Evolutionary conservation across 257 asterid species (phyloP).

Genomic region (Solanum pennellii): DNA sequence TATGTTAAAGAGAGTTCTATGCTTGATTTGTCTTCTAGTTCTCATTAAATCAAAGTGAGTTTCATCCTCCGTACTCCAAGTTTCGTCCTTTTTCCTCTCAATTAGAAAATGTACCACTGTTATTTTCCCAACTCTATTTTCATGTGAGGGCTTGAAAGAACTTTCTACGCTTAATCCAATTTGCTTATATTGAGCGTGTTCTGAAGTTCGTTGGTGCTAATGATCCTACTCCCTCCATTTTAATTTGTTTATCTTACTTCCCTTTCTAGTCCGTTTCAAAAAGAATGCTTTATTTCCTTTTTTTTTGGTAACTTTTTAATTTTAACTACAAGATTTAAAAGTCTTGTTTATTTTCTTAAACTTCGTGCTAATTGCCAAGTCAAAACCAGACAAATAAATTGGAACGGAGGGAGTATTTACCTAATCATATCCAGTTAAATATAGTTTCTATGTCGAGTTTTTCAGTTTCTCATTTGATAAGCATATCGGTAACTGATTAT

Average conservation of each 20-base stretch:
- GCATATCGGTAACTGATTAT: not conserved
- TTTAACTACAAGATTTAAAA: not conserved
- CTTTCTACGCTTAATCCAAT: not conserved
- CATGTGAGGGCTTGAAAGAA: not conserved
- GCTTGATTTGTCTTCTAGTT: not conserved
- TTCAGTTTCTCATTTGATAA: not conserved
- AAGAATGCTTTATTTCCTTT: not conserved
- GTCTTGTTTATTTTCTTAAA: not conserved
- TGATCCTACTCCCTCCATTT: not conserved
- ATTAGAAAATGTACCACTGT: not conserved
- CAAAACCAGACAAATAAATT: not conserved
- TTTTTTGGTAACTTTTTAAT: not conserved
- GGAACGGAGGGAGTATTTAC: not conserved
- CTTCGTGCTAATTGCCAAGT: not conserved
- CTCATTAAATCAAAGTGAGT: not conserved
- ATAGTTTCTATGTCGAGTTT: not conserved
- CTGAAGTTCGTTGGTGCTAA: not conserved
- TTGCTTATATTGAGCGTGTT: not conserved
- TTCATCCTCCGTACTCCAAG: not conserved
- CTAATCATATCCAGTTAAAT: not conserved
- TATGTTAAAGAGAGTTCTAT: not conserved
- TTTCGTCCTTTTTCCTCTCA: not conserved
- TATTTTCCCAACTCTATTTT: not conserved
- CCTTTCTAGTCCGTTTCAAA: not conserved
- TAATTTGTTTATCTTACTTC: not conserved